Conservation (phyloP, 441 rosid species). For the Theobroma grandiflorum region DNA sequence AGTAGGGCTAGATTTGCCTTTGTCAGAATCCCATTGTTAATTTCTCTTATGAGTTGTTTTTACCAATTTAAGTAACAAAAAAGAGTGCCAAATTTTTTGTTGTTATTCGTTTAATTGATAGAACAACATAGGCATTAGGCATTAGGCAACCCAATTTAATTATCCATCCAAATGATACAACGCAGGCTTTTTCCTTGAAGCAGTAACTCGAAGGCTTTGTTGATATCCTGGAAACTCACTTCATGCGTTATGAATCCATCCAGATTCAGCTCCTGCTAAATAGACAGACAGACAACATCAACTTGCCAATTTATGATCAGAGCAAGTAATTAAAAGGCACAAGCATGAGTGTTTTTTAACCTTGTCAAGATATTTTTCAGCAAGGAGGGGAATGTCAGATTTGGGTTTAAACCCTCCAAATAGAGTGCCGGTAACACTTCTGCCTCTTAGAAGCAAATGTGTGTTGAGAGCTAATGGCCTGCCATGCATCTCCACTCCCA, state of each 20-base stretch:
- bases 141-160: background rate
- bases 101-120: background rate
- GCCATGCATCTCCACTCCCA: conserved; percentile 21
- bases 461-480: conserved; percentile 14
- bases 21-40: no score
- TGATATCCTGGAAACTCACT: conserved; percentile 15
- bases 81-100: no score
- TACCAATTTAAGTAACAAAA: no score
- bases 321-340: background rate
- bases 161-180: conserved; percentile 25
- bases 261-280: conserved; percentile 21
- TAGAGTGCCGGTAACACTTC: background rate
- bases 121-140: background rate
- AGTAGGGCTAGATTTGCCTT: no score
- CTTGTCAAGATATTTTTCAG: conserved; percentile 13
- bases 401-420: conserved; percentile 26
- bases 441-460: conserved; percentile 2
- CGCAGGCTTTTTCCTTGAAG: conserved; percentile 24
- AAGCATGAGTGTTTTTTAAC: background rate
- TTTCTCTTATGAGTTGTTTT: no score
- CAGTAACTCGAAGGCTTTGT: conserved; percentile 25
- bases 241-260: conserved; percentile 23
- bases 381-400: conserved; percentile 19
- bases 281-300: background rate
- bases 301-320: background rate